phyloP scores from a whole-genome alignment of 768 basidiomycete species.

The Trametes gibbosa region DNA sequence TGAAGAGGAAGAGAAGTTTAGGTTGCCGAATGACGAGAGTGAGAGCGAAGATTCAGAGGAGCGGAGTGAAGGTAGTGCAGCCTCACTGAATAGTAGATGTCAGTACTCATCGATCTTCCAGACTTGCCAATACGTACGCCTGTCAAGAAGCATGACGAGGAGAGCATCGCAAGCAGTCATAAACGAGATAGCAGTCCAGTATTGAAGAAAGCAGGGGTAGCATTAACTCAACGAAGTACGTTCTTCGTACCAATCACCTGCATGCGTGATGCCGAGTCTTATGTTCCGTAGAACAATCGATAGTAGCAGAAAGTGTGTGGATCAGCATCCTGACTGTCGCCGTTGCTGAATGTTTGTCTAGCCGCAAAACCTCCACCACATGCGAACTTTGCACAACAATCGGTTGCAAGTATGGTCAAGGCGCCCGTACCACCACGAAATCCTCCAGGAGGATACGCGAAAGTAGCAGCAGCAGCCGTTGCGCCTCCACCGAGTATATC shows the following conservation, averaged over 20 bases:
- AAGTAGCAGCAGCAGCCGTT: slow-evolving; percentile 78
- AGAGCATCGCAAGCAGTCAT: slow-evolving; percentile 69
- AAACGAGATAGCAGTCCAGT: slow-evolving; percentile 79
- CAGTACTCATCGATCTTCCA: slow-evolving; percentile 21
- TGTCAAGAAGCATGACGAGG: slow-evolving; percentile 77
- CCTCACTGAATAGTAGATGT: background rate
- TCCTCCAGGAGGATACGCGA: slow-evolving; percentile 86
- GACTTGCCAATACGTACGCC: slow-evolving; percentile 65
- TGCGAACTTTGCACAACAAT: slow-evolving; percentile 78
- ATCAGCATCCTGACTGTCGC: background rate
- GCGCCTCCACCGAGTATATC: slow-evolving; percentile 38
- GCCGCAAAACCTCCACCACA: slow-evolving; percentile 75
- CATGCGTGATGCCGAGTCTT: background rate
- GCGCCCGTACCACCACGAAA: slow-evolving; percentile 56
- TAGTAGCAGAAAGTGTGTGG: slow-evolving; percentile 55
- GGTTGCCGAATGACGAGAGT: slow-evolving; percentile 65
- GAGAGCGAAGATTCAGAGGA: slow-evolving; percentile 77
- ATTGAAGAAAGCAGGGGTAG: slow-evolving; percentile 69
- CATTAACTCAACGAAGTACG: slow-evolving; percentile 71
- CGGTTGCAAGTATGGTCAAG: slow-evolving; percentile 75
- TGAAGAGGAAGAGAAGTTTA: slow-evolving; percentile 94
- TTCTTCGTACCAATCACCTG: slow-evolving; percentile 16
- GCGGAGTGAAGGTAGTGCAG: slow-evolving; percentile 62
- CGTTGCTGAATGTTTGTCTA: slow-evolving; percentile 15
- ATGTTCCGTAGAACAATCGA: slow-evolving; percentile 54